Evolutionary conservation across 2,329 filamentous ascomycete genomes (phyloP).

Genomic region (Aquanectria penicillioides): DNA sequence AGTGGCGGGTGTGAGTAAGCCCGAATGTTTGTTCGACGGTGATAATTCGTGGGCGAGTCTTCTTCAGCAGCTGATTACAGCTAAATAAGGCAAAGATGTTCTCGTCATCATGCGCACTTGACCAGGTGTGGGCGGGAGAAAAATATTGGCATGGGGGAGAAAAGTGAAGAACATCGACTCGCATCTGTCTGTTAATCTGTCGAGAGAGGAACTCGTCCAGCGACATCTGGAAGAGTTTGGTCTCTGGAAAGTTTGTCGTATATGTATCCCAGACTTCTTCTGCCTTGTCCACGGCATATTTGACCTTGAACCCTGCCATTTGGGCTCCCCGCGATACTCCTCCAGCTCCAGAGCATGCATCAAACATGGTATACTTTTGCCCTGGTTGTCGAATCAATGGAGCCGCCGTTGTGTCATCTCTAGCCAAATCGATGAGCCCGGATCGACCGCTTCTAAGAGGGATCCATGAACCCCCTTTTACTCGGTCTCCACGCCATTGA

Average conservation of each 20-base stretch:
- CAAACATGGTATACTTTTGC: constrained; percentile 73
- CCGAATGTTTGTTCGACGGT: constrained; percentile 85
- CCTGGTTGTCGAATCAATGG: constrained; percentile 23
- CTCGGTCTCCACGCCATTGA: constrained; percentile 44
- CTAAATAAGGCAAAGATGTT: constrained; percentile 71
- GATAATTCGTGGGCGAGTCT: constrained; percentile 71
- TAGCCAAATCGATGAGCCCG: constrained; percentile 38
- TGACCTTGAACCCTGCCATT: constrained; percentile 64
- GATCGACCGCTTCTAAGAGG: constrained; percentile 7
- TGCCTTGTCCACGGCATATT: constrained; percentile 73
- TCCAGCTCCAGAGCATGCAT: constrained; percentile 78
- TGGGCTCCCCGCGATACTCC: constrained; percentile 74
- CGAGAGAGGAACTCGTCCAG: constrained; percentile 60
- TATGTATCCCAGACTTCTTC: constrained; percentile 67
- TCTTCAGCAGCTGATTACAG: constrained; percentile 65
- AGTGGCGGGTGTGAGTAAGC: constrained; percentile 63
- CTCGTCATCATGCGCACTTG: constrained; percentile 74
- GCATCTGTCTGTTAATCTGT: constrained; percentile 42
- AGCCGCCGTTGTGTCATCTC: neutral
- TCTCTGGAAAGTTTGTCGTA: constrained; percentile 63
- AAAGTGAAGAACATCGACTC: constrained; percentile 76
- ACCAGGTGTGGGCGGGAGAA: constrained; percentile 75
- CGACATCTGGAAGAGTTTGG: constrained; percentile 58
- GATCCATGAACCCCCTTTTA: constrained; percentile 47
- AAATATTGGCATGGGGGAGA: constrained; percentile 83